Evolutionary conservation across 495 filamentous ascomycete species (phyloP).

Genomic region (Tuber magnatum): DNA sequence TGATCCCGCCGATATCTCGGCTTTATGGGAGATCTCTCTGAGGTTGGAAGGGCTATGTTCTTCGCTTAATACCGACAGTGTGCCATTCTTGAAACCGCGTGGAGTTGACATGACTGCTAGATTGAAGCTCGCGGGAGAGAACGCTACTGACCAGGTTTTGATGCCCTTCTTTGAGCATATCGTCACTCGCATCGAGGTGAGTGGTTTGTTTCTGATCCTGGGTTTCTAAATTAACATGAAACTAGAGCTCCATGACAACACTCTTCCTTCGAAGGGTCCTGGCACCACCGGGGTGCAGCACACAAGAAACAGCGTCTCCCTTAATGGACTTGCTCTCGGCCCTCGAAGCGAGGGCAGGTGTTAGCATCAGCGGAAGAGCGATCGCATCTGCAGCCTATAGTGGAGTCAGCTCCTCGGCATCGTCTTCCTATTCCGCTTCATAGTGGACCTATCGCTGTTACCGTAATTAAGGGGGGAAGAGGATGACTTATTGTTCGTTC

Average conservation of each 20-base stretch:
- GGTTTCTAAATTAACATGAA: slow-evolving; percentile 9
- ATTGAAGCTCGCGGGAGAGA: slow-evolving; percentile 74
- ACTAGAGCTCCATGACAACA: slow-evolving; percentile 37
- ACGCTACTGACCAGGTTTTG: slow-evolving; percentile 78
- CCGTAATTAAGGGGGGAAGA: neutral
- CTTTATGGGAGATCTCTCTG: slow-evolving; percentile 79
- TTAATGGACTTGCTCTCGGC: slow-evolving; percentile 24
- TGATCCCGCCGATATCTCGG: slow-evolving; percentile 77
- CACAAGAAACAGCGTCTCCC: slow-evolving; percentile 14
- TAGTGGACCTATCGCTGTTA: neutral
- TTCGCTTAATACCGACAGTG: slow-evolving; percentile 58
- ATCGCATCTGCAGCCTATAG: slow-evolving; percentile 4
- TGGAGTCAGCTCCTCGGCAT: slow-evolving; percentile 18
- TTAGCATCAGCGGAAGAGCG: slow-evolving; percentile 5
- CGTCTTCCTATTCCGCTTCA: slow-evolving; percentile 26
- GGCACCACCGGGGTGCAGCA: neutral
- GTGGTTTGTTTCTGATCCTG: slow-evolving; percentile 36
- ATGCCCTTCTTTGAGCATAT: slow-evolving; percentile 87
- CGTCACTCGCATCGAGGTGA: slow-evolving; percentile 88
- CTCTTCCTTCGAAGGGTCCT: slow-evolving; percentile 34
- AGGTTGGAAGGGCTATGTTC: slow-evolving; percentile 89
- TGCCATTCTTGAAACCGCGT: slow-evolving; percentile 56
- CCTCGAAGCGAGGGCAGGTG: slow-evolving; percentile 30
- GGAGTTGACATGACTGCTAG: slow-evolving; percentile 74
- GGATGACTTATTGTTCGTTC: neutral